Conservation (phyloP, 345 rosid genomes). For the Moricandia arvensis region DNA sequence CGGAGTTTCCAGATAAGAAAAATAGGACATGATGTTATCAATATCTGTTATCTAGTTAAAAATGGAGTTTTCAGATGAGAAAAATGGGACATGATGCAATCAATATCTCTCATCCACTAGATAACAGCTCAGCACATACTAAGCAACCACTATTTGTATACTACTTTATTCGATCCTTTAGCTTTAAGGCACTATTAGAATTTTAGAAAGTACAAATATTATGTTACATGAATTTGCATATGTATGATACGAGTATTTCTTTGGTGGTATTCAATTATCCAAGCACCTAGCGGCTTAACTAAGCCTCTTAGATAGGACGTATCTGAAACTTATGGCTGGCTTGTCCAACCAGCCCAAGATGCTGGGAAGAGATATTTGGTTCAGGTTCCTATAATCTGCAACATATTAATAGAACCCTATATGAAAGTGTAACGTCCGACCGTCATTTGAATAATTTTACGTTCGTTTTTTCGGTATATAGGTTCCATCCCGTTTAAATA, state of each 20-base stretch:
- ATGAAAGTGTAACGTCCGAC: too few species aligned
- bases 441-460: too few species aligned
- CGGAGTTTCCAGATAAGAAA: neutral
- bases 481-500: too few species aligned
- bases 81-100: neutral
- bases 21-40: too few species aligned
- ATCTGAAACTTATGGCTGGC: neutral
- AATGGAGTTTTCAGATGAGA: too few species aligned
- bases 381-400: neutral
- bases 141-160: slow-evolving; percentile 19
- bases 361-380: neutral
- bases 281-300: neutral
- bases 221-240: neutral
- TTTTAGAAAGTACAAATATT: slow-evolving; percentile 5
- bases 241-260: neutral
- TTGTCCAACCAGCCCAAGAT: neutral
- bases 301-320: neutral
- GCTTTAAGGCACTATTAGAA: neutral
- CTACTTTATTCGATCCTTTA: neutral
- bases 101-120: slow-evolving; percentile 22
- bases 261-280: neutral
- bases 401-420: neutral
- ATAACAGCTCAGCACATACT: slow-evolving; percentile 30
- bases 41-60: too few species aligned
- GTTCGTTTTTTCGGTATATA: too few species aligned